A percentile compares a stretch with the other conserved stretches of the same genome.
Evolutionary conservation across 371 early-diverging fungal genomes (phyloP).

Genomic region (Mortierella sp.): DNA sequence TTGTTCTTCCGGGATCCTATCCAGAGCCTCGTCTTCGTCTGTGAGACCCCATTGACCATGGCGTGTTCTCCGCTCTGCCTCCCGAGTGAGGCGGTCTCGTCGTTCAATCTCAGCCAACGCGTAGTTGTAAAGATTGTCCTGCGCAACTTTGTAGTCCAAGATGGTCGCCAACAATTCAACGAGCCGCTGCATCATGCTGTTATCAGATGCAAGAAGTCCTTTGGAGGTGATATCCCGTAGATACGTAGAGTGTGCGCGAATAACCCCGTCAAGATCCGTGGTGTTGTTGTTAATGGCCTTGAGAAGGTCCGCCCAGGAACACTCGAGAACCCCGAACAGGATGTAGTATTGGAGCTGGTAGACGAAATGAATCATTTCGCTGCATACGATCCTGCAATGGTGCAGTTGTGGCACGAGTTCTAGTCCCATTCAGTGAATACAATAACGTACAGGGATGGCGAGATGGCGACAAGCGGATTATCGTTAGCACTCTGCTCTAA

Average conservation of each 20-base stretch:
- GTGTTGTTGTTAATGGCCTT: constrained; percentile 66
- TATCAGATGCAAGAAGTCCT: constrained; percentile 69
- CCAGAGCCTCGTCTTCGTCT: constrained; percentile 48
- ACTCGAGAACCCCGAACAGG: constrained; percentile 82
- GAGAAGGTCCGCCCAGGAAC: constrained; percentile 87
- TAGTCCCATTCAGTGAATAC: not conserved
- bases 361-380: constrained; percentile 94
- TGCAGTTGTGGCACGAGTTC: constrained; percentile 63
- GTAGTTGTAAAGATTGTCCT: constrained; percentile 61
- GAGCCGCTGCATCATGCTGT: constrained; percentile 43
- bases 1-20: constrained; percentile 37
- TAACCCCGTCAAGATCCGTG: constrained; percentile 78
- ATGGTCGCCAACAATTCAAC: constrained; percentile 33
- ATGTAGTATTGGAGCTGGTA: constrained; percentile 87
- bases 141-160: constrained; percentile 42
- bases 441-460: not conserved
- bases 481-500: constrained; percentile 4
- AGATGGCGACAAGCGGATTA: not conserved
- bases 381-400: constrained; percentile 70
- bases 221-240: constrained; percentile 70
- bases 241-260: constrained; percentile 76
- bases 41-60: constrained; percentile 54
- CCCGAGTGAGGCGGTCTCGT: constrained; percentile 29
- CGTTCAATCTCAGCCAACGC: constrained; percentile 47
- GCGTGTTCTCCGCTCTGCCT: constrained; percentile 49